Evolutionary conservation across 2,329 filamentous ascomycete species (phyloP).

Genomic region (Chaetomium olivaceum): DNA sequence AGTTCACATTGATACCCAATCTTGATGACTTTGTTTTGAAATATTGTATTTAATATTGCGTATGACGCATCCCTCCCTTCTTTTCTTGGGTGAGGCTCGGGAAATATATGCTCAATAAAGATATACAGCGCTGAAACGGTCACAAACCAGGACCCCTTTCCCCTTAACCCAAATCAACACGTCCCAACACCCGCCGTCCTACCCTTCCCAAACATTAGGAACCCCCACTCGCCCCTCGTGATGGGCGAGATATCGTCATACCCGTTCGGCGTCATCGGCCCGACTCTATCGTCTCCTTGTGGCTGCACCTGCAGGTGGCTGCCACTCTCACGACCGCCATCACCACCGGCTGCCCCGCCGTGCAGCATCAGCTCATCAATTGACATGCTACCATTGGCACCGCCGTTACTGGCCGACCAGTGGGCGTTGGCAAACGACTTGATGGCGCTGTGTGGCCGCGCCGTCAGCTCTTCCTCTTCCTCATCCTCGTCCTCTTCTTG

Average conservation of each 20-base stretch:
- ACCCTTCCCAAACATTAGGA: conserved; percentile 54
- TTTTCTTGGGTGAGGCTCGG: neutral
- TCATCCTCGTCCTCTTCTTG: conserved; percentile 17
- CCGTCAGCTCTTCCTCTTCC: conserved; percentile 32
- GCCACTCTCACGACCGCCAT: neutral
- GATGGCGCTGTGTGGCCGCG: conserved; percentile 31
- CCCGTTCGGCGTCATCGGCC: conserved; percentile 58
- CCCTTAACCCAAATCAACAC: conserved; percentile 40
- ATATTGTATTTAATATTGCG: neutral
- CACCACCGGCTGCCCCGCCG: neutral
- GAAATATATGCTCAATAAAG: conserved; percentile 7
- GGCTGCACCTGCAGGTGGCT: conserved; percentile 5
- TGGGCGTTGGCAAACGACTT: conserved; percentile 16
- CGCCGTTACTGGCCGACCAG: conserved; percentile 1
- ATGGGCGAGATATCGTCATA: conserved; percentile 64
- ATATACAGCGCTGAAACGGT: conserved; percentile 6
- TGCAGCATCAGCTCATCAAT: conserved; percentile 27
- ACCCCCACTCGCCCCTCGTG: conserved; percentile 64
- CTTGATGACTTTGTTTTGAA: too few species aligned
- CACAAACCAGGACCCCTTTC: neutral
- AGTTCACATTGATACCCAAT: too few species aligned
- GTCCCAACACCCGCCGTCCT: conserved; percentile 55
- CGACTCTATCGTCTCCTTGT: conserved; percentile 37
- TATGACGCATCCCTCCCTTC: neutral
- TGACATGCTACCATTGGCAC: conserved; percentile 12